phyloP scores from a whole-genome alignment of 2,329 filamentous ascomycete species.

The Byssoonygena ceratinophila region DNA sequence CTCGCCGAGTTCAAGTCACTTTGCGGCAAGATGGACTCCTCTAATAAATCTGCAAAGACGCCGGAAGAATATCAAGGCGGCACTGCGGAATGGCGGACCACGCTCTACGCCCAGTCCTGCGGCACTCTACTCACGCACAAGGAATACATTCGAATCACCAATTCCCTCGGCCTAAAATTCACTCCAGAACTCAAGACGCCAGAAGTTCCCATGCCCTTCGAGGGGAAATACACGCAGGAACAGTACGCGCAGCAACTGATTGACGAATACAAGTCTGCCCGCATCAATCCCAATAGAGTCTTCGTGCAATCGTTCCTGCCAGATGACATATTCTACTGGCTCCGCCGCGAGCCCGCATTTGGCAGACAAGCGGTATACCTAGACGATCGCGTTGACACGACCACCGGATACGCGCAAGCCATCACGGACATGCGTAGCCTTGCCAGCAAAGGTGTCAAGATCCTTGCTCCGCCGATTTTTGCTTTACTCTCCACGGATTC shows the following conservation, averaged over 20 bases:
- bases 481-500: slow-evolving; percentile 48
- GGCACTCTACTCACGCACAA: slow-evolving; percentile 51
- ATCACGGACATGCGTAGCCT: slow-evolving; percentile 48
- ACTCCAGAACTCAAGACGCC: slow-evolving; percentile 59
- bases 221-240: slow-evolving; percentile 53
- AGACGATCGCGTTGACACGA: slow-evolving; percentile 50
- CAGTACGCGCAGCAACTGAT: slow-evolving; percentile 56
- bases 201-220: slow-evolving; percentile 60
- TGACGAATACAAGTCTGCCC: slow-evolving; percentile 47
- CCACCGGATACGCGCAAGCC: slow-evolving; percentile 43
- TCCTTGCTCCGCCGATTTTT: slow-evolving; percentile 53
- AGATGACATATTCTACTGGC: slow-evolving; percentile 56
- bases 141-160: slow-evolving; percentile 52
- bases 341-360: slow-evolving; percentile 50
- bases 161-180: slow-evolving; percentile 51
- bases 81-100: slow-evolving; percentile 53
- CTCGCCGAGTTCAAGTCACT: slow-evolving; percentile 56
- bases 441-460: slow-evolving; percentile 48
- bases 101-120: slow-evolving; percentile 49
- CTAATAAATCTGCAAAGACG: slow-evolving; percentile 49
- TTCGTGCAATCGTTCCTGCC: slow-evolving; percentile 58
- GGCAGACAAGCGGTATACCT: slow-evolving; percentile 54
- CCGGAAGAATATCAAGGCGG: slow-evolving; percentile 48
- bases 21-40: slow-evolving; percentile 61
- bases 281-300: slow-evolving; percentile 46